Evolutionary conservation across 2,329 filamentous ascomycete genomes (phyloP), one percentile per base, ranked within the genome.

Genomic region (Venturia pyrina): DNA sequence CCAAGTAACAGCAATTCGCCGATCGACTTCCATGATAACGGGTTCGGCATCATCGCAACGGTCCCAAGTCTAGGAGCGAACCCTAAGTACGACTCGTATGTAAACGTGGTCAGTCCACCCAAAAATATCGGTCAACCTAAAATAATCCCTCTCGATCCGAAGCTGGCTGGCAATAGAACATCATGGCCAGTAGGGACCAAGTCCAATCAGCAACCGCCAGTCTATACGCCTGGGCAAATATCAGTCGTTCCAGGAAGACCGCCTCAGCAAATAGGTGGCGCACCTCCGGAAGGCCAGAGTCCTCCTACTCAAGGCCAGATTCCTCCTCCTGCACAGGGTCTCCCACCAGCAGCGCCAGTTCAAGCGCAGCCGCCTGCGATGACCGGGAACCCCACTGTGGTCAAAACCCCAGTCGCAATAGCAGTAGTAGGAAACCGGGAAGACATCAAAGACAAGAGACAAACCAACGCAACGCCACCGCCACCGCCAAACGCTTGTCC

Each of bases 11-110:
- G 19, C 19, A 66, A 66, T n/a, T 44, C 32, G 11, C 59, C 62
- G 2, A 24, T 66, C 19, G 48, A 37, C 21, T 66, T 66, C 62
- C 65, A 66, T 34, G 48, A 66, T 28, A 65, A 65, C 28, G 65
- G 65, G 17, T 57, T 50, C 21, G 65, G 65, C 28, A 50, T 66
- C 59, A 44, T 61, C 37, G 59, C 59, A 41, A 15, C 59, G 8
- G 34, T 41, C 21, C 62, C 62, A 21, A 63, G 24, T 21, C 43
- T 63, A 13, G 62, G 34, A 6, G 62, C 62, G 13, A 44, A 63
- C 11, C 62, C 62, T 2, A 44, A 63, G 13, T 63, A 63, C 62
- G 59, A 61, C 24, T 56, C 50, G 2, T 56, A 56, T 13, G 50
- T 28, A 17, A 56, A 56, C n/a, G 24, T 56, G 17, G 24, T 24